Conservation (phyloP, 139 green algal species). For the Prasinococcaceae sp. region DNA sequence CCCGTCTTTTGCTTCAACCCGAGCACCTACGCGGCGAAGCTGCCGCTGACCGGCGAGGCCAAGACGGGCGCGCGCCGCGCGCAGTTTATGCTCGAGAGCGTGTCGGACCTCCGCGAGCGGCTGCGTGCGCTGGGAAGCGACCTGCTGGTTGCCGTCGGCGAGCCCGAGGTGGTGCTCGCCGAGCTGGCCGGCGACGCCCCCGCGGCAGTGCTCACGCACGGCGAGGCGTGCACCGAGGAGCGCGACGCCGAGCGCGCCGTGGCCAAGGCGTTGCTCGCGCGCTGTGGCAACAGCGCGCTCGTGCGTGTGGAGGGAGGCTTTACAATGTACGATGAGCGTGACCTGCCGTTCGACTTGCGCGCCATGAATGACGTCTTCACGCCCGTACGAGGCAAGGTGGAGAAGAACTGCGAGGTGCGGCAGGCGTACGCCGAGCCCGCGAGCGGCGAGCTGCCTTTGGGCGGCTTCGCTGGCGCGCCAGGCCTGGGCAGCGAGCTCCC, state of each 20-base stretch:
- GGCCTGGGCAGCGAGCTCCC: slow-evolving; percentile 1
- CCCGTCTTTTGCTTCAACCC: slow-evolving; percentile 88
- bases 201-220: slow-evolving; percentile 13
- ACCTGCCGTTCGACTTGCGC: slow-evolving; percentile 62
- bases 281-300: too few species aligned
- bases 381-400: slow-evolving; percentile 48
- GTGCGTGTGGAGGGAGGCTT: slow-evolving; percentile 41
- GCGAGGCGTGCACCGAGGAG: slow-evolving; percentile 26
- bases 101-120: slow-evolving; percentile 43
- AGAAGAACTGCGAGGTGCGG: slow-evolving; percentile 31
- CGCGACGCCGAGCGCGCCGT: slow-evolving; percentile 17
- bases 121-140: slow-evolving; percentile 20
- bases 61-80: slow-evolving; percentile 27
- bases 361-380: slow-evolving; percentile 70
- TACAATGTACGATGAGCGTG: slow-evolving; percentile 78
- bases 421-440: slow-evolving; percentile 28
- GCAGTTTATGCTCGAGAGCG: slow-evolving; percentile 68
- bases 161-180: slow-evolving; percentile 59
- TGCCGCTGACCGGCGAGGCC: background rate
- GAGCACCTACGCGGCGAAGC: slow-evolving; percentile 37
- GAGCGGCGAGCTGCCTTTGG: slow-evolving; percentile 32
- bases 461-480: background rate
- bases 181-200: slow-evolving; percentile 9
- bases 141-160: slow-evolving; percentile 58
- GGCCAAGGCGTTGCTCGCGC: slow-evolving; percentile 10